Evolutionary conservation across 2,329 filamentous ascomycete species (phyloP).

Genomic region (Amauroascus verrucosus): DNA sequence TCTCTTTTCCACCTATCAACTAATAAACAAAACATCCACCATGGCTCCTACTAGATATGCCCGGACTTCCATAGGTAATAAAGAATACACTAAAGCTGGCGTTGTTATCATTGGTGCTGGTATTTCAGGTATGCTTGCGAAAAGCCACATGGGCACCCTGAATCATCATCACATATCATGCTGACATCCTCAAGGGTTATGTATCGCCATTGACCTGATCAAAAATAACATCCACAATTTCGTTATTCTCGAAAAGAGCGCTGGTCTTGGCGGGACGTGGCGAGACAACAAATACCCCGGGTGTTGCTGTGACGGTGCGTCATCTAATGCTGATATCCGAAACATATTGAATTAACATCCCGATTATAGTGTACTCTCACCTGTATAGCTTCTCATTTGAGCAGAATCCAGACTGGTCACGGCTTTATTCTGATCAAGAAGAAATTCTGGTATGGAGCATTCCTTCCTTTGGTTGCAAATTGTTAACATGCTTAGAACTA

Average conservation of each 20-base stretch:
- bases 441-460: constrained; percentile 42
- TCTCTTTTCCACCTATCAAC: background rate
- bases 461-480: background rate
- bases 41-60: constrained; percentile 1
- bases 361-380: constrained; percentile 40
- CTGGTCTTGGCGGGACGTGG: constrained; percentile 46
- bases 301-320: constrained; percentile 43
- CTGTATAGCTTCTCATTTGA: constrained; percentile 54
- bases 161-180: background rate
- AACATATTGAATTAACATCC: constrained; percentile 12
- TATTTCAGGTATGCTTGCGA: constrained; percentile 36
- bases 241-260: constrained; percentile 48
- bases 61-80: constrained; percentile 31
- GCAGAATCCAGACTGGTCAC: constrained; percentile 48
- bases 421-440: constrained; percentile 50
- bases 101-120: constrained; percentile 51
- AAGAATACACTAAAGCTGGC: constrained; percentile 42
- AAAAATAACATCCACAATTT: constrained; percentile 43
- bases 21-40: background rate
- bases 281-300: constrained; percentile 49
- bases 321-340: background rate
- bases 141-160: background rate
- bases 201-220: constrained; percentile 49
- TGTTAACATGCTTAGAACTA: constrained; percentile 33
- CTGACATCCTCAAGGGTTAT: constrained; percentile 35